Conservation (phyloP, 129 eudicot species). For the Rutidosis leptorrhynchoides region DNA sequence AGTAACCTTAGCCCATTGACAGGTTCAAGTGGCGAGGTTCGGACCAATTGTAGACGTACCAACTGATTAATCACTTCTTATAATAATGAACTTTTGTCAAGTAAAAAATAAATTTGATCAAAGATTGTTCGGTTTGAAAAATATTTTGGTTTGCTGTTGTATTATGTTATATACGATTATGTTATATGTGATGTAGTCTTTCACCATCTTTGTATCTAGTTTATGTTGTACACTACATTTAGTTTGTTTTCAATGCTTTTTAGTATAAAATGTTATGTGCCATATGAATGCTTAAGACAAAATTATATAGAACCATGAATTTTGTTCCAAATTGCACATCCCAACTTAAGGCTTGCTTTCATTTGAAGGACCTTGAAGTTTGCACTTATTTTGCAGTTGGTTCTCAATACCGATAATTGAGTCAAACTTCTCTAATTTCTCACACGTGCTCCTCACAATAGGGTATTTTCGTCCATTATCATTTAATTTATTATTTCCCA, state of each 20-base stretch:
- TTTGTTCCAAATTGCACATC: too few species aligned
- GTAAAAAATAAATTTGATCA: not conserved
- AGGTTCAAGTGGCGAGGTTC: constrained; percentile 40
- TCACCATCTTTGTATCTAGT: not conserved
- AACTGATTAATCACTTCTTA: constrained; percentile 21
- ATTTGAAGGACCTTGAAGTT: too few species aligned
- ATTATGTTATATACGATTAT: not conserved
- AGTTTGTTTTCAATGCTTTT: not conserved
- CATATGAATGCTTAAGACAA: too few species aligned
- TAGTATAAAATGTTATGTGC: not conserved
- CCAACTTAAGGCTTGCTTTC: too few species aligned
- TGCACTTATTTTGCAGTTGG: too few species aligned
- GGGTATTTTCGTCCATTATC: too few species aligned
- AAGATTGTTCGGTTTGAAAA: too few species aligned
- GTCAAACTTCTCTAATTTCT: too few species aligned
- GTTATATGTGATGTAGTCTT: not conserved
- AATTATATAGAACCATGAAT: too few species aligned
- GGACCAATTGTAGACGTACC: constrained; percentile 46
- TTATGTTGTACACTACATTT: not conserved
- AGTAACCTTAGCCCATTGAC: constrained; percentile 45
- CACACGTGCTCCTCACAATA: too few species aligned
- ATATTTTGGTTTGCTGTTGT: not conserved
- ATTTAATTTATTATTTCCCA: too few species aligned
- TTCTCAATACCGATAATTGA: too few species aligned
- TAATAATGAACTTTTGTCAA: not conserved